Conservation (phyloP, 306 rosid genomes). For the Macrotyloma uniflorum region DNA sequence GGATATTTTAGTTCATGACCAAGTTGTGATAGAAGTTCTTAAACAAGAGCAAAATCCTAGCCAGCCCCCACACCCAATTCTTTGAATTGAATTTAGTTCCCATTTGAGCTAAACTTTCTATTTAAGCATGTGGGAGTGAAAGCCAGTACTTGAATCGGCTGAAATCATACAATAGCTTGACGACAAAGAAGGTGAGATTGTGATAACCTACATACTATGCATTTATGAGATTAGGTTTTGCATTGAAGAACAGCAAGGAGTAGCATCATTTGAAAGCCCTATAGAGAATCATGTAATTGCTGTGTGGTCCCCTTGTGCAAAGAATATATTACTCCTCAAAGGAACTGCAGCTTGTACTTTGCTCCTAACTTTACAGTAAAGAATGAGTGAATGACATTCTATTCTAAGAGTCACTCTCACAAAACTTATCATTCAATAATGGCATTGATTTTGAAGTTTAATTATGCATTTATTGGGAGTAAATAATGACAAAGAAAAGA, state of each 20-base stretch:
- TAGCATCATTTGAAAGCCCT: constrained; percentile 52
- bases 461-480: not conserved
- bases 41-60: constrained; percentile 18
- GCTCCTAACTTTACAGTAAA: constrained; percentile 38
- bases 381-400: constrained; percentile 44
- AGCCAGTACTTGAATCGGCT: constrained; percentile 39
- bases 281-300: constrained; percentile 44
- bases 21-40: not conserved
- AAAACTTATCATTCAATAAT: constrained; percentile 1
- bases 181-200: constrained; percentile 47
- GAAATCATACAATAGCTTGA: constrained; percentile 44
- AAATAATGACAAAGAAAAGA: not conserved
- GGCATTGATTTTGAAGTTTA: constrained; percentile 2
- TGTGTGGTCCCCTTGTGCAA: constrained; percentile 59
- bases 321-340: constrained; percentile 53
- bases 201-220: constrained; percentile 51
- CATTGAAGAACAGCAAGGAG: constrained; percentile 56
- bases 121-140: constrained; percentile 41
- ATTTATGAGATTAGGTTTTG: constrained; percentile 66
- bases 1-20: not conserved
- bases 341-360: constrained; percentile 39
- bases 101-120: constrained; percentile 39
- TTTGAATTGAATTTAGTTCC: constrained; percentile 42
- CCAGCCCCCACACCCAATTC: constrained; percentile 32
- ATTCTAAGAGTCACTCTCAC: constrained; percentile 23